Base-by-base conservation (phyloP, 768 basidiomycete species). In the Leccinum subgranulosum region DNA sequence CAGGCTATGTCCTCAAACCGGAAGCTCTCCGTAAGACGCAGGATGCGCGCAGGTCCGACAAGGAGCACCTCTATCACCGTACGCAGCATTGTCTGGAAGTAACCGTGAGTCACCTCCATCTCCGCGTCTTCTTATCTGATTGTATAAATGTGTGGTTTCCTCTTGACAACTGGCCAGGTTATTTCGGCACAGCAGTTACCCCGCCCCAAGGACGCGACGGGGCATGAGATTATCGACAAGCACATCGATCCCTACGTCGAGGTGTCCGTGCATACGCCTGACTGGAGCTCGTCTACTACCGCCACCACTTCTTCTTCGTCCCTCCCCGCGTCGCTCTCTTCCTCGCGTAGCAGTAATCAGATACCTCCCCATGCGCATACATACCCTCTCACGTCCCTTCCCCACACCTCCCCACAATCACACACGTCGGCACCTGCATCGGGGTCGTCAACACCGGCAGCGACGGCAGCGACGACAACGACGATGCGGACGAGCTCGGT, bases 181-280 rank as follows among this genome's bases (percentile, higher is more conserved):
- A 88, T 96, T 60, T 96, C 94, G 3, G 94, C 90, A 12, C 95
- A 98, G 70, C 92, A 94, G 64, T 83, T 97, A 0, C 93, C 92
- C 0, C 79, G 85, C 0, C 83, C 85, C 2, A 84, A 85, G 61
- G 86, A 91, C 69, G 74, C 78, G 1, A 73, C 71, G 41, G 86
- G 84, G 0, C 81, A 78, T 48, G 90, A 92, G 69, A 78, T 84
- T 50, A 69, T 81, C 50, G 81, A 84, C 62, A 84, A 79, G 60
- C 75, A 78, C 23, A 74, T 81, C 17, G 88, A 91, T 67, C 92
- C 93, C 0, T 90, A 81, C 65, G 89, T 96, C 60, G 87, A 94
- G 69, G 85, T 93, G 12, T 85, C 88, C 9, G 62, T 96, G 10
- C 84, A 87, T 63, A 76, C 87, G 6, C 91, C 91, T 0, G 87